Percentiles rank a stretch among this genome's conserved stretches.
These are phyloP conservation scores for Ceratocystis albifundus DNA, from an alignment of 2,329 filamentous ascomycete genomes.

Conservation along the genomic window DNA sequence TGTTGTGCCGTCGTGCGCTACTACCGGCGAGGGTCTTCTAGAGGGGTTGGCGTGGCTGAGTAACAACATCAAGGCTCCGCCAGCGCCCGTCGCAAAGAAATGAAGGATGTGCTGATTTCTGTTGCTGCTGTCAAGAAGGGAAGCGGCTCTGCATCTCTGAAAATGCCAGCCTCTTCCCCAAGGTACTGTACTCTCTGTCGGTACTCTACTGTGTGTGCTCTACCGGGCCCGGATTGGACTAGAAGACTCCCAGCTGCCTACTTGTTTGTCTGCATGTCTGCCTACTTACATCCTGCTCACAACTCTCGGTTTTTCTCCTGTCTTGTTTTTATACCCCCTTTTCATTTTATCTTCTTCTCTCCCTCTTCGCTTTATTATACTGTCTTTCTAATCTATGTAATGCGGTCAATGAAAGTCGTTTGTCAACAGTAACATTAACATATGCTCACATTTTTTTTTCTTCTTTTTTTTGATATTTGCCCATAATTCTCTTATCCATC, in stretches of 20 bases:
- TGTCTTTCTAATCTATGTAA: slow-evolving; percentile 8
- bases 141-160: background rate
- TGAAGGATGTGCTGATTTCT: slow-evolving; percentile 28
- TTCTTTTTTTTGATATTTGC: slow-evolving; percentile 9
- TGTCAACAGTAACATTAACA: background rate
- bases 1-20: slow-evolving; percentile 72
- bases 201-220: background rate
- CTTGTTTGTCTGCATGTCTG: no score
- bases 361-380: slow-evolving; percentile 11
- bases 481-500: no score
- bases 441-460: background rate
- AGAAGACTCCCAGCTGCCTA: background rate
- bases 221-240: background rate
- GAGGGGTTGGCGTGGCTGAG: slow-evolving; percentile 76
- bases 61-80: slow-evolving; percentile 65
- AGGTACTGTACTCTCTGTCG: background rate
- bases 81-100: slow-evolving; percentile 42
- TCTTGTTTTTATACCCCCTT: slow-evolving; percentile 7
- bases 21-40: slow-evolving; percentile 66
- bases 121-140: background rate
- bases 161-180: background rate
- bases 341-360: slow-evolving; percentile 7
- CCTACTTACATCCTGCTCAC: no score
- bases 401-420: slow-evolving; percentile 16
- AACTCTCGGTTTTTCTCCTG: slow-evolving; percentile 5